These are phyloP conservation scores for Escallonia rubra DNA, from an alignment of 129 eudicot genomes.

Conservation along the genomic window DNA sequence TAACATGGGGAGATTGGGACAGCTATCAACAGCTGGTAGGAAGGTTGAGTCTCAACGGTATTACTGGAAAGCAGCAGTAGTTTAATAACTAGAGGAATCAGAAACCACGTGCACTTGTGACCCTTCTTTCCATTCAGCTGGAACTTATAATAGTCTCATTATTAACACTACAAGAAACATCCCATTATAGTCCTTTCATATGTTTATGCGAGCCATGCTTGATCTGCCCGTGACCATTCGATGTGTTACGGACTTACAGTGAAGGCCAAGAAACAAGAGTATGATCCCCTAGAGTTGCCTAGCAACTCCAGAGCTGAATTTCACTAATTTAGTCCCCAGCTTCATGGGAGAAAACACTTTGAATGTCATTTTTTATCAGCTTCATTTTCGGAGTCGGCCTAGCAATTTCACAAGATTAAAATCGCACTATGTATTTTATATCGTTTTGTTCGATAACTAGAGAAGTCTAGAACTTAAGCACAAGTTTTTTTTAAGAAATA, in stretches of 20 bases:
- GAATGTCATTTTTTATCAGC: too few relatives aligned
- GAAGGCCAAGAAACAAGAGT: too few relatives aligned
- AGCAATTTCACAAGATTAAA: too few relatives aligned
- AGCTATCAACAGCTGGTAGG: constrained; percentile 53
- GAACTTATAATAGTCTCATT: constrained; percentile 2
- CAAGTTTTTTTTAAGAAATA: too few relatives aligned
- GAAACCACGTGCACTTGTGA: constrained; percentile 47
- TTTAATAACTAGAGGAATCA: constrained; percentile 36
- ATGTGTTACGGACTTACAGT: not conserved
- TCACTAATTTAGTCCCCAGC: too few relatives aligned
- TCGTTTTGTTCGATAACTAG: too few relatives aligned
- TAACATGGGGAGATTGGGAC: constrained; percentile 53
- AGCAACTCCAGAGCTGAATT: too few relatives aligned
- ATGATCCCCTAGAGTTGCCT: too few relatives aligned
- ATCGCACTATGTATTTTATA: too few relatives aligned
- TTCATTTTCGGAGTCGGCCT: too few relatives aligned
- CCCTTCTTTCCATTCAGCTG: not conserved
- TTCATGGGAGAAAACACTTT: too few relatives aligned
- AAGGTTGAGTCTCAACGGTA: constrained; percentile 45
- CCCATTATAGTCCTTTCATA: not conserved
- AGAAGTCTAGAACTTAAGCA: too few relatives aligned
- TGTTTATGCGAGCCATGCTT: not conserved
- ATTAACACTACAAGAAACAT: constrained; percentile 11
- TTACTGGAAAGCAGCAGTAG: constrained; percentile 29
- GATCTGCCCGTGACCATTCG: not conserved